These are phyloP conservation scores for Asterionellopsis glacialis DNA, from an alignment of 108 stramenopile species.

Conservation along the genomic window DNA sequence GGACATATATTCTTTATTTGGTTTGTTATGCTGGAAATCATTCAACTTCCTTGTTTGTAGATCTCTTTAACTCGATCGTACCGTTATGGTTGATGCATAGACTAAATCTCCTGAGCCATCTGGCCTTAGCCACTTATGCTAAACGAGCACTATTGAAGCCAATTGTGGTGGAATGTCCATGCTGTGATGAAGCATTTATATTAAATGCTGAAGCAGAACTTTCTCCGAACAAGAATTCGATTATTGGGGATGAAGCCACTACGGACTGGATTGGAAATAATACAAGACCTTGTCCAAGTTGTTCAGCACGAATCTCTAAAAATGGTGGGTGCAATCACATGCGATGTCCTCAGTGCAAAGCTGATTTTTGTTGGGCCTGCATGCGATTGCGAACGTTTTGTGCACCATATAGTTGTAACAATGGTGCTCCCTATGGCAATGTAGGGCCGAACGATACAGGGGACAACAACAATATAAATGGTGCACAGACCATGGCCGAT, in stretches of 20 bases:
- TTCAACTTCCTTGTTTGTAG: slow-evolving; percentile 12
- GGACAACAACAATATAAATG: too few species aligned
- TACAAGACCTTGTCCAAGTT: slow-evolving; percentile 32
- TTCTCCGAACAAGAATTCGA: not conserved
- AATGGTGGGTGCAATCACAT: slow-evolving; percentile 36
- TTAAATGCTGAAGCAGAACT: slow-evolving; percentile 42
- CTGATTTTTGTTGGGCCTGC: slow-evolving; percentile 66
- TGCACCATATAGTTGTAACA: slow-evolving; percentile 37
- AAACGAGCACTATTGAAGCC: slow-evolving; percentile 30
- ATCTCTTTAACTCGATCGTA: slow-evolving; percentile 15
- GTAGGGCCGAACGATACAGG: slow-evolving; percentile 11
- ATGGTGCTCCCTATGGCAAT: slow-evolving; percentile 60
- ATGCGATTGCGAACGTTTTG: slow-evolving; percentile 44
- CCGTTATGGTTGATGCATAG: not conserved
- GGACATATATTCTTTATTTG: slow-evolving; percentile 9
- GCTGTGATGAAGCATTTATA: slow-evolving; percentile 46
- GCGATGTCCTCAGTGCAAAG: slow-evolving; percentile 42
- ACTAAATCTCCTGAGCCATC: too few species aligned
- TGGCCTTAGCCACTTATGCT: slow-evolving; percentile 16
- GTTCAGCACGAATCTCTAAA: slow-evolving; percentile 30
- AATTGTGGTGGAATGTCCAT: slow-evolving; percentile 57
- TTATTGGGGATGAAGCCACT: slow-evolving; percentile 19
- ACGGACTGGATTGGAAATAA: slow-evolving; percentile 34
- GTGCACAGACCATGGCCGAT: too few species aligned
- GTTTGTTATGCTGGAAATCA: slow-evolving; percentile 15